Conservation (phyloP, 108 stramenopile genomes). For the Cyclostephanos invisitatus region DNA sequence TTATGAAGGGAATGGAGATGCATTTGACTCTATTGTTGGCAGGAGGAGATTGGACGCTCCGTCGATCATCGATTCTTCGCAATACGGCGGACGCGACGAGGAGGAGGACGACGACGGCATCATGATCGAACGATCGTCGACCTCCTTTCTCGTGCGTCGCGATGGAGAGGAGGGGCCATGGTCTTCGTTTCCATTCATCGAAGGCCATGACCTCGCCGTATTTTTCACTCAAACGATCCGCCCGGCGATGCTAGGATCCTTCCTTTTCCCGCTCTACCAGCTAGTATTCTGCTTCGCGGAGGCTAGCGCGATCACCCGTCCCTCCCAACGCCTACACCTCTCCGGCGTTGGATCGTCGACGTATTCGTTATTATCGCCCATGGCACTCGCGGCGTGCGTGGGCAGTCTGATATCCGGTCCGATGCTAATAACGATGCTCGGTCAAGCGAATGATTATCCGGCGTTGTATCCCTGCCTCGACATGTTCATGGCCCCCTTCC, state of each 20-base stretch:
- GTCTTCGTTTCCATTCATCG: no score
- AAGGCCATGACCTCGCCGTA: no score
- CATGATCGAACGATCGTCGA: no score
- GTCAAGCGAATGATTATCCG: conserved; percentile 11
- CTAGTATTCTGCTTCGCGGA: conserved; percentile 73
- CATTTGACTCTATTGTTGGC: no score
- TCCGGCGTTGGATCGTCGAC: neutral
- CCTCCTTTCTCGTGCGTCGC: no score
- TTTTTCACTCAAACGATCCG: no score
- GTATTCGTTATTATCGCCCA: conserved; percentile 35
- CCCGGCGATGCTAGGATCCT: conserved; percentile 38
- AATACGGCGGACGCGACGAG: no score
- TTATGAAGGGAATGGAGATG: no score
- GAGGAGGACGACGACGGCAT: no score
- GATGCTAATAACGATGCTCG: conserved; percentile 22
- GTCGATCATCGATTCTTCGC: no score
- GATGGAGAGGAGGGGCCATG: no score
- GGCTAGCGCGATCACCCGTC: conserved; percentile 67
- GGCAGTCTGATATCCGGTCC: conserved; percentile 26
- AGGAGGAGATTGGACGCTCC: no score
- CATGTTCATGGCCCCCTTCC: conserved; percentile 73
- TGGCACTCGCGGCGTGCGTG: conserved; percentile 40
- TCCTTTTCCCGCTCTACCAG: conserved; percentile 53
- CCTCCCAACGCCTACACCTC: conserved; percentile 29
- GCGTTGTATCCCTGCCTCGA: conserved; percentile 55